These are phyloP conservation scores for Clohesyomyces aquaticus DNA, from an alignment of 495 filamentous ascomycete genomes.

Conservation along the genomic window DNA sequence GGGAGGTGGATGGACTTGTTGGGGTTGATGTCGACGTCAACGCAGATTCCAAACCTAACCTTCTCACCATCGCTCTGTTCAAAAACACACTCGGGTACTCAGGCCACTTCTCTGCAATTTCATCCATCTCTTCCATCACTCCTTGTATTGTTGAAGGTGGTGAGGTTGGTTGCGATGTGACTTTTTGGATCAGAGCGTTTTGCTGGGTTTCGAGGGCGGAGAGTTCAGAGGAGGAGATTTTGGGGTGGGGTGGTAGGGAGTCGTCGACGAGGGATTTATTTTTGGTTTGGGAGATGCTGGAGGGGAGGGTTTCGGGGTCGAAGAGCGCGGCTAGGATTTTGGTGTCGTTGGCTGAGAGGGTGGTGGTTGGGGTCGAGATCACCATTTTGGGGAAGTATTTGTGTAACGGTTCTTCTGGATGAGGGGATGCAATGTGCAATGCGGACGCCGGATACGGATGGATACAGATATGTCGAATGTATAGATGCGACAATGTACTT, in stretches of 20 bases:
- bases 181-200: slow-evolving; percentile 11
- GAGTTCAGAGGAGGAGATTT: slow-evolving; percentile 45
- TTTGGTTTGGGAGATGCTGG: slow-evolving; percentile 30
- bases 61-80: slow-evolving; percentile 74
- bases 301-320: slow-evolving; percentile 72
- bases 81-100: slow-evolving; percentile 74
- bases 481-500: no score
- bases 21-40: no score
- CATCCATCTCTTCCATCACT: slow-evolving; percentile 51
- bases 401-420: no score
- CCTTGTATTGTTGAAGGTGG: slow-evolving; percentile 43
- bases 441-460: neutral
- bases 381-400: slow-evolving; percentile 12
- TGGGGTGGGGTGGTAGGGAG: slow-evolving; percentile 64
- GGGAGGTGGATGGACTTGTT: slow-evolving; percentile 6
- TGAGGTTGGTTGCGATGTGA: slow-evolving; percentile 18
- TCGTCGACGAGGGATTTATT: slow-evolving; percentile 51
- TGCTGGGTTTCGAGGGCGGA: slow-evolving; percentile 23
- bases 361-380: slow-evolving; percentile 46
- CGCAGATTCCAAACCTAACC: slow-evolving; percentile 64
- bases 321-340: slow-evolving; percentile 77
- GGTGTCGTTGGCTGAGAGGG: slow-evolving; percentile 69
- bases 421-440: neutral
- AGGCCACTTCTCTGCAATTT: slow-evolving; percentile 62
- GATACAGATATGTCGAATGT: no score